Base-by-base conservation (phyloP, 2,329 filamentous ascomycete species). In the Thielaviopsis euricoi region DNA sequence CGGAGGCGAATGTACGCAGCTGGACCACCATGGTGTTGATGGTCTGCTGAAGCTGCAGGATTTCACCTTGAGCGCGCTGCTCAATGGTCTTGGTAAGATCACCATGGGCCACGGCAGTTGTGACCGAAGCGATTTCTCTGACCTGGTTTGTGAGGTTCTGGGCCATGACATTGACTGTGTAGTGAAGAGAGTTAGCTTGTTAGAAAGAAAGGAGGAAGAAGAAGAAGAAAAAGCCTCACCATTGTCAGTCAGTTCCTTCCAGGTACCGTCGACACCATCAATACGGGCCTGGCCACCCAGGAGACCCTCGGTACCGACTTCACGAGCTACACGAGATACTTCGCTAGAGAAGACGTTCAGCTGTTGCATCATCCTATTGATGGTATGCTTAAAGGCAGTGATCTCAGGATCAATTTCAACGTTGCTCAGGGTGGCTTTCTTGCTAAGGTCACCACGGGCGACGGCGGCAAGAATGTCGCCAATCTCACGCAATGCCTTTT, bases 351-450 rank as follows among this genome's bases (percentile, higher is more conserved):
- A 97, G 61, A 94, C 87, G 69, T 96, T 90, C 60, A 97, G 78
- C 71, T 96, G 91, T 68, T 97, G 91, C 82, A 97, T 95, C 91
- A 97, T 97, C 64, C 87, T 94, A 70, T 97, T 97, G 74, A 97
- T 97, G 62, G 91, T 96, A 66, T 89, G 85, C 74, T 97, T 97
- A 76, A 97, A 97, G 10, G 89, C 90, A 26, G 89, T 93, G 67
- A 97, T 97, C 76, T 97, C 91, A 26, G 90, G 89, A 76, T 97
- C 91, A 85, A 96, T 93, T 74, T 97, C 91, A 64, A 94, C 85
- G 3, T 87, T 87, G 68, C 96, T 93, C 70, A 97, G 94, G 66
- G 91, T 82, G 62, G 96, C 91, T 73, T 95, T 95, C 77, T 95
- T 96, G 70, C 89, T 95, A 61, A 97, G 77, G 68, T 97, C 91